Evolutionary conservation across 1,284 basidiomycete genomes (phyloP), one percentile per base, ranked within the genome.

Genomic region (Bjerkandera adusta): DNA sequence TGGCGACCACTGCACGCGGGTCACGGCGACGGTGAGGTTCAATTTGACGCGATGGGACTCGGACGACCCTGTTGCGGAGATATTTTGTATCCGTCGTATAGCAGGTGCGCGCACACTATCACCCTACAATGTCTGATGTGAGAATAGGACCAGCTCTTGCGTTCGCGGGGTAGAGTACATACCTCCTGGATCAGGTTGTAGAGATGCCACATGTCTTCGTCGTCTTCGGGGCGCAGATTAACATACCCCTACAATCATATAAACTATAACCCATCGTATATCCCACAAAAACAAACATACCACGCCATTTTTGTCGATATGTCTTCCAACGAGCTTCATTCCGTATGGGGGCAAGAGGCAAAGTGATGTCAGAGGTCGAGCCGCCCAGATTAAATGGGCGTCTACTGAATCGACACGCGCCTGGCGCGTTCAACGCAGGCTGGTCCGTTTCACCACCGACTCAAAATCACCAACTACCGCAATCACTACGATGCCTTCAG

Each of bases 171-270:
- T 40, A 26, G 20, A 18, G 22, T 29, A 62, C 69, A 60, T 52
- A 79, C 79, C 66, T 86, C 76, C 54, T 89, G 82, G 48, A 99
- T 96, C 48, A 99, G 77, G 70, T 99, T 98, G 70, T 98, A 98
- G n/a, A 97, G 77, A 74, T 99, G 96, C 92, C 96, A 99, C 88
- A 99, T 97, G 68, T 99, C 97, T 70, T 99, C 97, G 58, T 97
- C 92, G 60, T 96, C 92, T 66, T 97, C 89, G 21, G 92, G 92
- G 43, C 89, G 81, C 34, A 97, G 75, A n/a, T 82, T 90, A 54
- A 96, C 88, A 76, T 92, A 81, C 20, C 94, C 94, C 86, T 93
- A 60, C 13, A 51, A 36, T 43, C 43, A 26, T 22, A 43, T 37
- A 21, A 32, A 34, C 24, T 12, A 43, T 4, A 43, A 29, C 13